Base-by-base conservation (phyloP, 2,329 filamentous ascomycete genomes). In the Hypoxylon sp. region DNA sequence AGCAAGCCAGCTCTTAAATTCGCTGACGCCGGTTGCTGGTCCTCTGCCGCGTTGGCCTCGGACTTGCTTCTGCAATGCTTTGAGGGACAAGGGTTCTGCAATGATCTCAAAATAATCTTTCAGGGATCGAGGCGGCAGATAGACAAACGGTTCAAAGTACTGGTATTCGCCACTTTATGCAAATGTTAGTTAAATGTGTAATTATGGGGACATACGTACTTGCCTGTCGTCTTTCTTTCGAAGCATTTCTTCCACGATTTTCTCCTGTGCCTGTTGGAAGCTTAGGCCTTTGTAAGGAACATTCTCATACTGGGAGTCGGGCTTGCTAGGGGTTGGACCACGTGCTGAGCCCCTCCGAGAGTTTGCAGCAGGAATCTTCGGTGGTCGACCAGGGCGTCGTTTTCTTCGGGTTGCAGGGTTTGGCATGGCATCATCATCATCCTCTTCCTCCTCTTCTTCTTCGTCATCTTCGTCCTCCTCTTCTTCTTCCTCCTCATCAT, bases 51-150 rank as follows among this genome's bases (percentile, higher is more conserved):
- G 88, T 28, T 91, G 86, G 28, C 93, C 93, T 66, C 89, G 89
- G 23, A 95, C 88, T 69, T 89, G 86, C 79, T 94, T 95, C 76
- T 93, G 89, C 10, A 97, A 84, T 62, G 89, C 90, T 72, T 90
- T 91, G 32, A 98, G 82, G 0, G 93, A 96, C 36, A 95, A 84
- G 0, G 94, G 94, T 67, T 94, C 89, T 62, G 89, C 88, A 73
- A 98, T 96, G 63, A 95, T 82, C 74, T 91, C 88, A 79, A 96
- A 97, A 79, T 98, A 98, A 75, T 97, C 94, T 73, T 90, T 93
- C 48, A 97, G 81, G 51, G 86, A 85, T 32, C 93, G 89, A 28
- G 91, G 86, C 0, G 94, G 94, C 28, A 97, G 85, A 74, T 92
- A 91, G 64, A 94, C 82, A 74, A 97, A 97, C 0, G 92, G 90